A percentile compares a stretch with the other conserved stretches of the same genome.
Conservation (phyloP, 208 protist genomes). For the Tritrichomonas foetus region DNA sequence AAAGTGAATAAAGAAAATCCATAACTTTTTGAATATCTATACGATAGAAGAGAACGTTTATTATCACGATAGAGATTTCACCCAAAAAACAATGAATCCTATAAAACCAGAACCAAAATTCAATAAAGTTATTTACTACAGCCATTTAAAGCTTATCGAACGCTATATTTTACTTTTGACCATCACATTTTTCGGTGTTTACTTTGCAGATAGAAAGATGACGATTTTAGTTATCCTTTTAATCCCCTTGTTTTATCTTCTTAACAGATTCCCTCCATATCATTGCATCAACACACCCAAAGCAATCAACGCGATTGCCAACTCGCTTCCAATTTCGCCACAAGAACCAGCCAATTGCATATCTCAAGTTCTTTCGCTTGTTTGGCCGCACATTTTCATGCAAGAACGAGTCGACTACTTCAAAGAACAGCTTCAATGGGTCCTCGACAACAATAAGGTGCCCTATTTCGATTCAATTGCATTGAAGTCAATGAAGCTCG, state of each 20-base stretch:
- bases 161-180: too few species aligned
- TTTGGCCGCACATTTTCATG: slow-evolving; percentile 15
- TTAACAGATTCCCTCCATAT: not conserved
- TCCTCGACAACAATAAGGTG: not conserved
- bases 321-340: not conserved
- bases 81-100: too few species aligned
- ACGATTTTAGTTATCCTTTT: not conserved
- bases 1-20: too few species aligned
- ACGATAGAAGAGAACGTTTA: too few species aligned
- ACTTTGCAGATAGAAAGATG: too few species aligned
- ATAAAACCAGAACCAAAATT: too few species aligned
- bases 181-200: too few species aligned
- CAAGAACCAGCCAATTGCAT: slow-evolving; percentile 12
- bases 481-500: not conserved
- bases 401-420: slow-evolving; percentile 23
- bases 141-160: too few species aligned
- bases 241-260: not conserved
- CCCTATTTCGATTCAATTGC: not conserved
- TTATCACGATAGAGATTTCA: too few species aligned
- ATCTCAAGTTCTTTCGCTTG: not conserved
- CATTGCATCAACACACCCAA: not conserved
- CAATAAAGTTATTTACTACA: too few species aligned
- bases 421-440: not conserved
- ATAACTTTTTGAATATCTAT: too few species aligned
- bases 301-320: not conserved